Conservation (phyloP, 176 grass and related monocot genomes). For the Eragrostis nindensis region DNA sequence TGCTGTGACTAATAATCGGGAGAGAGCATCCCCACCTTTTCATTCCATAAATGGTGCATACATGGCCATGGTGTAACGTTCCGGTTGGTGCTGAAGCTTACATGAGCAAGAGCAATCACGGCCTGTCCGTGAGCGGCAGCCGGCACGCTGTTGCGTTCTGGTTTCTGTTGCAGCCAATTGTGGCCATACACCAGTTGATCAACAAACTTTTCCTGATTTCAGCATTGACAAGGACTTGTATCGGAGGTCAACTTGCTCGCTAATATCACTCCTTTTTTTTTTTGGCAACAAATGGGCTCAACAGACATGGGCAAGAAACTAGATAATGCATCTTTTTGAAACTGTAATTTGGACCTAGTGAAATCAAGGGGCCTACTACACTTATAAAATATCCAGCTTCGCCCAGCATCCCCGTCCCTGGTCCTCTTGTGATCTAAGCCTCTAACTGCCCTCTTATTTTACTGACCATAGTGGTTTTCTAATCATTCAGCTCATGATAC, state of each 20-base stretch:
- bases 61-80: background rate
- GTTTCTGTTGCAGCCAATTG: background rate
- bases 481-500: background rate
- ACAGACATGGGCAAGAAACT: background rate
- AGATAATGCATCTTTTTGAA: background rate
- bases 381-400: slow-evolving; percentile 23
- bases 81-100: background rate
- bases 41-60: background rate
- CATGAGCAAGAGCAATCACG: background rate
- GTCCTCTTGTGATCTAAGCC: background rate
- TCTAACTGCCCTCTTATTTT: background rate
- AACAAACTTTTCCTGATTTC: background rate
- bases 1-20: background rate
- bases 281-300: background rate
- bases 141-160: background rate
- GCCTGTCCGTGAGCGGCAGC: background rate
- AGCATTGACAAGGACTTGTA: background rate
- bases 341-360: background rate
- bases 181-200: background rate
- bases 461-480: background rate
- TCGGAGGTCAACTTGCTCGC: background rate
- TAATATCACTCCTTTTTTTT: background rate
- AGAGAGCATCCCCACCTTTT: background rate
- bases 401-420: background rate
- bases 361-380: background rate